Percentiles rank a stretch among this genome's conserved stretches.
These are phyloP conservation scores for Thamnidium elegans DNA, from an alignment of 192 early-diverging fungal genomes.

Conservation along the genomic window DNA sequence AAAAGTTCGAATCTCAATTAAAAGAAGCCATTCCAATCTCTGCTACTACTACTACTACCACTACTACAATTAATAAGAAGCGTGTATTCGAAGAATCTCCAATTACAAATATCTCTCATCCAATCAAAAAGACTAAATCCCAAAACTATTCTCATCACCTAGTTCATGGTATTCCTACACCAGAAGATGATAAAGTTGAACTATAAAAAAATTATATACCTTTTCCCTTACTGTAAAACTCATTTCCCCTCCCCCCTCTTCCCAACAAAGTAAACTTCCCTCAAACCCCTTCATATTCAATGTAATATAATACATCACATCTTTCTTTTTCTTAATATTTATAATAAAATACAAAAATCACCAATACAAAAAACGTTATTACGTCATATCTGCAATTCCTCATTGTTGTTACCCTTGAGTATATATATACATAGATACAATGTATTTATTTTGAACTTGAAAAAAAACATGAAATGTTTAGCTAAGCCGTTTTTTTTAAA, in stretches of 20 bases:
- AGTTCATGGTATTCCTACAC: slow-evolving; percentile 15
- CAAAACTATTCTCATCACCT: neutral
- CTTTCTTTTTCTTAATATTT: too few species aligned
- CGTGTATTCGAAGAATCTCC: neutral
- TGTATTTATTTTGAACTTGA: neutral
- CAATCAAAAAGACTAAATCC: neutral
- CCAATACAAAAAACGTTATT: neutral
- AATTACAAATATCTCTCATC: neutral
- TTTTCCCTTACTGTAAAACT: neutral
- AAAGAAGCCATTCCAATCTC: slow-evolving; percentile 8
- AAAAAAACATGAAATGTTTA: too few species aligned
- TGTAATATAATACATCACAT: slow-evolving; percentile 5
- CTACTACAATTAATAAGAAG: neutral
- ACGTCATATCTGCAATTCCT: neutral
- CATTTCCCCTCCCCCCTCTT: neutral
- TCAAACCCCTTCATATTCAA: slow-evolving; percentile 1
- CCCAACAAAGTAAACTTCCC: neutral
- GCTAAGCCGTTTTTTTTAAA: too few species aligned
- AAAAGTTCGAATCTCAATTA: slow-evolving; percentile 18
- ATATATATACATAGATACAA: too few species aligned
- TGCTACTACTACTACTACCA: neutral
- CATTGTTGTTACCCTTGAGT: too few species aligned
- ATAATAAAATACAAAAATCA: too few species aligned
- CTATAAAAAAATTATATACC: slow-evolving; percentile 6
- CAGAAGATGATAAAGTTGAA: slow-evolving; percentile 16